Base-by-base conservation (phyloP, 2,329 filamentous ascomycete genomes). In the Rhinocladiella similis region DNA sequence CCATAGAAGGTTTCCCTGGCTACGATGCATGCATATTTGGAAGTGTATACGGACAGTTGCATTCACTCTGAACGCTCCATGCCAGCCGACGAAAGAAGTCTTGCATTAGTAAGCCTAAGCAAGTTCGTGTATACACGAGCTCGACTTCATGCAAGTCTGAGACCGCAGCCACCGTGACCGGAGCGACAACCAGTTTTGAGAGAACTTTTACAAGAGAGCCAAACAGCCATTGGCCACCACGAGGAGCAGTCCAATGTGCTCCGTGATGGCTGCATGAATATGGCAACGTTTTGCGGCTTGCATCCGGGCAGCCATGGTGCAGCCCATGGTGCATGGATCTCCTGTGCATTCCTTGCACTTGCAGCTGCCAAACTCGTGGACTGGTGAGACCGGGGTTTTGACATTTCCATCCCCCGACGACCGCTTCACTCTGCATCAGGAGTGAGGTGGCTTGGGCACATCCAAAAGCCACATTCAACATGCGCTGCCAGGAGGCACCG, bases 361-460 rank as follows among this genome's bases (percentile, higher is more conserved):
- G 50, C 50, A 52, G 50, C 12, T 25, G 41, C 46, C 50, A 52
- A 52, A 25, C 22, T 52, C 27, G 16, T 50, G 16, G 47, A 7
- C 29, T 12, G 29, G 10, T 12, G 29, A 33, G 29, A 50, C 29
- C 13, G 14, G 25, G 29, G n/a, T 41, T 18, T 41, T 41, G 38
- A 41, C 38, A 41, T n/a, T 3, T 41, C 38, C 38, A 41, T 41
- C 38, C 38, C 38, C 38, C 38, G 38, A 33, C 29, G 5, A 33
- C n/a, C 4, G 14, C 38, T 41, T 19, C 38, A 16, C n/a, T 19
- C 29, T 33, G 29, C 29, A 33, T 33, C 29, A 33, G 29, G 29
- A 33, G 14, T 7, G 14, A 41, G 18, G 38, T 41, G 38, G 38
- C 38, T 41, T 41, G 38, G 18, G 18, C 38, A 33, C 29, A 33